phyloP scores from a whole-genome alignment of 495 filamentous ascomycete genomes.

The Diplogelasinospora grovesii region DNA sequence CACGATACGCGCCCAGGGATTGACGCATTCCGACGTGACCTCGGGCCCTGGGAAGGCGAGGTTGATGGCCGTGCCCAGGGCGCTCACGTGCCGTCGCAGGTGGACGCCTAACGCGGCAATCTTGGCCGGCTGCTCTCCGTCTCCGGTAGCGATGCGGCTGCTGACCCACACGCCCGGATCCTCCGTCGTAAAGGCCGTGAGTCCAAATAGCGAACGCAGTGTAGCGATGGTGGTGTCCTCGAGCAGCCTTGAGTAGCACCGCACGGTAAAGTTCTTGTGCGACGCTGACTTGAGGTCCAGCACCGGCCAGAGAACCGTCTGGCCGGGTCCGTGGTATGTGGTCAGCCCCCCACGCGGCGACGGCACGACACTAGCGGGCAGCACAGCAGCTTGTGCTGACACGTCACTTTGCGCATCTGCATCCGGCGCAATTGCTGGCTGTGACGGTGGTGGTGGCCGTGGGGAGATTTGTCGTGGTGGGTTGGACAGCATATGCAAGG shows the following conservation, averaged over 20 bases:
- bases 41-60: conserved; percentile 45
- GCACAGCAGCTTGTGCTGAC: too few species aligned
- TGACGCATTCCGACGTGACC: conserved; percentile 9
- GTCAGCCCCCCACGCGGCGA: conserved; percentile 82
- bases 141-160: neutral
- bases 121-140: conserved; percentile 47
- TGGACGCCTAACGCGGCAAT: conserved; percentile 88
- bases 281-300: conserved; percentile 53
- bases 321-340: conserved; percentile 93
- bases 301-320: conserved; percentile 84
- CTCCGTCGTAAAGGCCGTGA: conserved; percentile 55
- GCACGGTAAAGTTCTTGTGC: conserved; percentile 37
- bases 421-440: too few species aligned
- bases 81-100: conserved; percentile 74
- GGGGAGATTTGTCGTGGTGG: neutral
- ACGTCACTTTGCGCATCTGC: neutral
- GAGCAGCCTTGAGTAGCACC: conserved; percentile 66
- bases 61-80: conserved; percentile 83
- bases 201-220: conserved; percentile 43
- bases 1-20: conserved; percentile 59
- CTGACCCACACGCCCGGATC: conserved; percentile 84
- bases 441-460: neutral
- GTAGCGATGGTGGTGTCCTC: conserved; percentile 67
- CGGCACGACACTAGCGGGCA: conserved; percentile 41
- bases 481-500: conserved; percentile 32